Percentiles rank a stretch among this genome's conserved stretches.
Conservation (phyloP, 1,139 yeast species). For the Blastobotrys apis region DNA sequence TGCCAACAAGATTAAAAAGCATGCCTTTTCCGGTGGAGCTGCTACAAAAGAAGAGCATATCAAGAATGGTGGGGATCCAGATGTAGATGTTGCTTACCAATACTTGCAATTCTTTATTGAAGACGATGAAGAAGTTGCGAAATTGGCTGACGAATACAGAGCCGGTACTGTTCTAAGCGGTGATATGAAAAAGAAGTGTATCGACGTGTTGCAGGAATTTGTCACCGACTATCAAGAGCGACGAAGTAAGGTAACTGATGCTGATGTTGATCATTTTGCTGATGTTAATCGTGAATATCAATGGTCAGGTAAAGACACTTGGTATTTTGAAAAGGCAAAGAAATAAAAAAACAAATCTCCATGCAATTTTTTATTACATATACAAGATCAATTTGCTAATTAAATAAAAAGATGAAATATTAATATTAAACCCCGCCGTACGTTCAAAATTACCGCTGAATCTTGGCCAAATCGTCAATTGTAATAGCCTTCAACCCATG, state of each 20-base stretch:
- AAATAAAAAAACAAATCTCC: slow-evolving; percentile 10
- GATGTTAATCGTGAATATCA: slow-evolving; percentile 70
- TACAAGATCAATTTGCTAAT: too few relatives aligned
- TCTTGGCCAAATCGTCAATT: slow-evolving; percentile 68
- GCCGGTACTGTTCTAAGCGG: slow-evolving; percentile 85
- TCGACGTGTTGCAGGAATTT: slow-evolving; percentile 70
- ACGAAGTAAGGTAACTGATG: slow-evolving; percentile 64
- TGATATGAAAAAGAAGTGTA: slow-evolving; percentile 88
- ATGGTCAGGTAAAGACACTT: slow-evolving; percentile 56
- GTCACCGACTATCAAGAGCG: slow-evolving; percentile 78
- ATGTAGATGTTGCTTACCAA: slow-evolving; percentile 92
- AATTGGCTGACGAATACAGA: slow-evolving; percentile 61
- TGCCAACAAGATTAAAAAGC: slow-evolving; percentile 90
- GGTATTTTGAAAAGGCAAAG: slow-evolving; percentile 53
- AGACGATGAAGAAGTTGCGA: slow-evolving; percentile 74
- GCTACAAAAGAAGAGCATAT: slow-evolving; percentile 87
- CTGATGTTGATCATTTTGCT: slow-evolving; percentile 69
- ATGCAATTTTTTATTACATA: too few relatives aligned
- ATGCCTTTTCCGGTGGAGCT: slow-evolving; percentile 95
- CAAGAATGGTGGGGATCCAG: slow-evolving; percentile 86
- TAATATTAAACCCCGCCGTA: background rate
- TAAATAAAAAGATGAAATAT: background rate
- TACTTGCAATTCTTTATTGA: slow-evolving; percentile 84
- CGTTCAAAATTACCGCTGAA: slow-evolving; percentile 27
- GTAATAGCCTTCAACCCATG: slow-evolving; percentile 70